Percentiles rank a stretch among this genome's conserved stretches.
These are phyloP conservation scores for Uronychia binucleata DNA, from an alignment of 73 alveolate species.

Conservation along the genomic window DNA sequence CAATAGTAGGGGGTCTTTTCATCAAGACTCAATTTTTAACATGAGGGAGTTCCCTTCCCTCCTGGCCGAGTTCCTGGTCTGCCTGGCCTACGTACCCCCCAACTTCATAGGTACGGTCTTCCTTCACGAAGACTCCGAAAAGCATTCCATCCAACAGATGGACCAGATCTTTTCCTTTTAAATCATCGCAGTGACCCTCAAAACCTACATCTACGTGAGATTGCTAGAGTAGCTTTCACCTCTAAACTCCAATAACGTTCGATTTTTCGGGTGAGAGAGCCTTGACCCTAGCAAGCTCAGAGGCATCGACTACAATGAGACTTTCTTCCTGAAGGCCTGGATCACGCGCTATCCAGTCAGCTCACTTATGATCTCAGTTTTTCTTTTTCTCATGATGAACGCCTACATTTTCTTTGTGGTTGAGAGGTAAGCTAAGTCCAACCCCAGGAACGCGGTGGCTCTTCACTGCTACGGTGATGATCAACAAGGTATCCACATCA, in stretches of 20 bases:
- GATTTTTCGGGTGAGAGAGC: not conserved
- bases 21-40: not conserved
- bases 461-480: not conserved
- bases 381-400: not conserved
- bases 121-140: not conserved
- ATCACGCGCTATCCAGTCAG: not conserved
- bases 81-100: not conserved
- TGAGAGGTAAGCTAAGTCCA: not conserved
- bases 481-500: not conserved
- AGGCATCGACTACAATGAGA: not conserved
- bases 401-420: not conserved
- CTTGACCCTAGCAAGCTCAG: not conserved
- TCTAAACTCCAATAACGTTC: not conserved
- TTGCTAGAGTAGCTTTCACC: not conserved
- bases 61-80: not conserved
- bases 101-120: not conserved
- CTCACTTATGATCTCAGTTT: not conserved
- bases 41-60: not conserved
- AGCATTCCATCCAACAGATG: not conserved
- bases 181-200: not conserved
- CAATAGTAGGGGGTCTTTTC: not conserved
- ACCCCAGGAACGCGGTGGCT: not conserved
- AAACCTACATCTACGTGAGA: not conserved
- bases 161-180: not conserved
- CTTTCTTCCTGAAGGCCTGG: not conserved